These are phyloP conservation scores for Stenocarpella maydis DNA, from an alignment of 2,329 filamentous ascomycete genomes.

Conservation along the genomic window DNA sequence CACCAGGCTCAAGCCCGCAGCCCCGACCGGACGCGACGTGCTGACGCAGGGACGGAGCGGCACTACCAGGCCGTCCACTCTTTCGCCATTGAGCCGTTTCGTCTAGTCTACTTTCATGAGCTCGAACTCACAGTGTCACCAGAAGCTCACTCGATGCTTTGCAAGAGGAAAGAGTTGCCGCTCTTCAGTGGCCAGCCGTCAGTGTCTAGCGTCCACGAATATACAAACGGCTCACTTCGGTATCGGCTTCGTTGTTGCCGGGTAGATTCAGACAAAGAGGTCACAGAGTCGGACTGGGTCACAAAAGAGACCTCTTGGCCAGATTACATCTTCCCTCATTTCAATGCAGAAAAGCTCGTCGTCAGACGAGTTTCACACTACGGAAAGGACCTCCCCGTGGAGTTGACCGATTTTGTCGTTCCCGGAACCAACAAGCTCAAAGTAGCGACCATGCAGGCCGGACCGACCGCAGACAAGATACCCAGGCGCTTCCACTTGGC, in stretches of 20 bases:
- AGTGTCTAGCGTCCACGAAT: slow-evolving; percentile 48
- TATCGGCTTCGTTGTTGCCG: slow-evolving; percentile 75
- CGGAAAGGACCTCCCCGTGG: slow-evolving; percentile 77
- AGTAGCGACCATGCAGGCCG: slow-evolving; percentile 53
- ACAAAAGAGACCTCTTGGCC: slow-evolving; percentile 76
- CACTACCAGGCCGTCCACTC: slow-evolving; percentile 66
- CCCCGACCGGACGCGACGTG: slow-evolving; percentile 52
- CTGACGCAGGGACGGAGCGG: slow-evolving; percentile 41
- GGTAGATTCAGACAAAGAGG: slow-evolving; percentile 37
- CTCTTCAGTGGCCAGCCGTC: slow-evolving; percentile 37
- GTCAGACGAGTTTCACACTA: slow-evolving; percentile 75
- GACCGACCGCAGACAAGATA: slow-evolving; percentile 16
- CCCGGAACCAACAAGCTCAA: slow-evolving; percentile 69
- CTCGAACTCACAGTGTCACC: slow-evolving; percentile 57
- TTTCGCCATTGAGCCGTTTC: slow-evolving; percentile 57
- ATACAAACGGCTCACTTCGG: slow-evolving; percentile 62
- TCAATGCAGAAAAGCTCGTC: slow-evolving; percentile 69
- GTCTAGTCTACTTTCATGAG: slow-evolving; percentile 47
- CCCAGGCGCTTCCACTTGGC: slow-evolving; percentile 66
- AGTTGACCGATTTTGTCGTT: slow-evolving; percentile 70
- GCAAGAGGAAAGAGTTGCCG: slow-evolving; percentile 41
- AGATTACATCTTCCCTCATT: slow-evolving; percentile 68
- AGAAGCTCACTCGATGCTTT: slow-evolving; percentile 47
- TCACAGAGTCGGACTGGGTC: slow-evolving; percentile 66
- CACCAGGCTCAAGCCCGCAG: slow-evolving; percentile 59